Conservation (phyloP, 2,329 filamentous ascomycete species). For the Fusarium irregulare region DNA sequence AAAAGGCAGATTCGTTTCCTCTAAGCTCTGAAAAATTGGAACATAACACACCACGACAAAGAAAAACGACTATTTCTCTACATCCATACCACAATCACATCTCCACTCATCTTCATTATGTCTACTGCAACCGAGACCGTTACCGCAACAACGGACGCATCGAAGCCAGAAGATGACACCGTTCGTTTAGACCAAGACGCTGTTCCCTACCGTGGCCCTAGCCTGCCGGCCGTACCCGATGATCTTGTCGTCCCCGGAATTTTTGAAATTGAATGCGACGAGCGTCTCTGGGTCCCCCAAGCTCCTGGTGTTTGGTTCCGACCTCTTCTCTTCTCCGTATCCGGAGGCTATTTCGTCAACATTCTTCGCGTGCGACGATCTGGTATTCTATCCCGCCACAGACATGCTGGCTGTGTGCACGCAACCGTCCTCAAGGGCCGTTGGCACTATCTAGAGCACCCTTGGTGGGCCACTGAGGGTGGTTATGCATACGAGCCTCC, state of each 20-base stretch:
- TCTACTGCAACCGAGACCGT: too few species aligned
- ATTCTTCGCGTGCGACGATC: constrained; percentile 32
- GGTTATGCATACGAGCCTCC: constrained; percentile 51
- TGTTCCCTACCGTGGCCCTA: background rate
- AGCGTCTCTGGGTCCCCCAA: background rate
- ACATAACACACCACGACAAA: too few species aligned
- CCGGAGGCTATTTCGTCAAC: background rate
- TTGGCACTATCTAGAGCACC: constrained; percentile 53
- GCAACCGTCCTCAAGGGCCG: constrained; percentile 48
- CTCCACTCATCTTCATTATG: too few species aligned
- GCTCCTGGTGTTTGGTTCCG: background rate
- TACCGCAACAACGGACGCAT: too few species aligned
- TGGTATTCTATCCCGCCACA: constrained; percentile 50
- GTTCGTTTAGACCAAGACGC: too few species aligned
- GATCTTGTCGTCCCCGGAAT: background rate
- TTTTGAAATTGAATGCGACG: background rate
- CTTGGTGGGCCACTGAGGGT: constrained; percentile 52
- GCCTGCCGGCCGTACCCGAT: background rate
- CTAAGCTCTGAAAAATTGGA: too few species aligned
- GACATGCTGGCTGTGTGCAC: constrained; percentile 50
- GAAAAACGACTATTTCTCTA: too few species aligned
- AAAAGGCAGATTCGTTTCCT: too few species aligned
- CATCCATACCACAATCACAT: too few species aligned
- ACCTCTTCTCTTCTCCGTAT: background rate
- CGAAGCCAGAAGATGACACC: too few species aligned